Conservation (phyloP, 345 rosid species). For the Excoecaria agallocha region DNA sequence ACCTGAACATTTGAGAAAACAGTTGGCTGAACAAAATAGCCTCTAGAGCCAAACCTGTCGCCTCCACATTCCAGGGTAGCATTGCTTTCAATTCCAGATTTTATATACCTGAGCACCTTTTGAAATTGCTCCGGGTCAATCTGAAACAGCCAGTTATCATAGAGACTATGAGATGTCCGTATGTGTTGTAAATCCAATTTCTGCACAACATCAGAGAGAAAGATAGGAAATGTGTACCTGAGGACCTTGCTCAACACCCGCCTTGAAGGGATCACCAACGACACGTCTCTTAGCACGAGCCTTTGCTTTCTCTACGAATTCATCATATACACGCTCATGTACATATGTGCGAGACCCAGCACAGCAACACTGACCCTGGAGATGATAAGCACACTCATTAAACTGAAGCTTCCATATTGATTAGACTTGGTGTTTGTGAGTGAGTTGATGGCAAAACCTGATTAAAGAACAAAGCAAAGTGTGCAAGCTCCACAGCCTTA, state of each 20-base stretch:
- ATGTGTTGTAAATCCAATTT: not conserved
- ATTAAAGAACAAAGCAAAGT: conserved; percentile 31
- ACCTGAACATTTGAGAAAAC: conserved; percentile 92
- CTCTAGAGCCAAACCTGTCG: conserved; percentile 60
- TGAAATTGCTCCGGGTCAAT: conserved; percentile 67
- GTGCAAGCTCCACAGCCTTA: conserved; percentile 29
- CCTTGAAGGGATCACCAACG: conserved; percentile 91
- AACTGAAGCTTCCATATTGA: not conserved
- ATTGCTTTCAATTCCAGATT: conserved; percentile 67
- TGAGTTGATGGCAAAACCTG: conserved; percentile 12
- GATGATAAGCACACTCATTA: not conserved
- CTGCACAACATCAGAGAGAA: too few relatives aligned
- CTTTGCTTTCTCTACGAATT: conserved; percentile 85
- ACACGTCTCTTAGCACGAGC: conserved; percentile 59
- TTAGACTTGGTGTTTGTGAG: not conserved
- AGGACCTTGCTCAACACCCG: conserved; percentile 87
- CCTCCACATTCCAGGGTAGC: conserved; percentile 94
- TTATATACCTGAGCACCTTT: conserved; percentile 74
- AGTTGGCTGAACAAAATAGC: conserved; percentile 86
- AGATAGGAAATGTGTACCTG: conserved; percentile 44
- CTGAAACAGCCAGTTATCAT: conserved; percentile 24
- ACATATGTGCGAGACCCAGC: conserved; percentile 33
- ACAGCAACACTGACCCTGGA: conserved; percentile 33
- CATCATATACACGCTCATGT: conserved; percentile 45
- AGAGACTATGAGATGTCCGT: too few relatives aligned